These are phyloP conservation scores for Urostyla sp. DNA, from an alignment of 73 alveolate species.

Conservation along the genomic window DNA sequence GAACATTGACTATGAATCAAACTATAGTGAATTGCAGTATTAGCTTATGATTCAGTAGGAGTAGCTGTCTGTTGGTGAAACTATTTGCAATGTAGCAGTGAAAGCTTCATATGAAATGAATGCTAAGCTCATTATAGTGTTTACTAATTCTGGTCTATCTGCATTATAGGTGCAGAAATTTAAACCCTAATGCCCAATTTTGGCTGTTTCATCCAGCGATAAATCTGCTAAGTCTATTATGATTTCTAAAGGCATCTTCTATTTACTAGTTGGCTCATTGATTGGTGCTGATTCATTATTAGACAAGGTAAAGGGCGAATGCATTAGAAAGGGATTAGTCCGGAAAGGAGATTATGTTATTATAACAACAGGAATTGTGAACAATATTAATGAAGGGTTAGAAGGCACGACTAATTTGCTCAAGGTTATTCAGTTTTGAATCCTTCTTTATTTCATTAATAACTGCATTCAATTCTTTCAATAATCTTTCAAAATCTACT, in stretches of 20 bases:
- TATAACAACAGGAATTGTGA: conserved; percentile 41
- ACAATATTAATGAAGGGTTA: conserved; percentile 49
- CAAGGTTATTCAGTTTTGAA: conserved; percentile 34
- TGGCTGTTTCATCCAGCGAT: conserved; percentile 58
- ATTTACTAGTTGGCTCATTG: conserved; percentile 57
- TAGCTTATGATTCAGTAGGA: neutral
- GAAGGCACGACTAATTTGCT: conserved; percentile 50
- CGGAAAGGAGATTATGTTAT: conserved; percentile 47
- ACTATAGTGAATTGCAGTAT: conserved; percentile 18
- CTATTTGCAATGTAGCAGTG: conserved; percentile 77
- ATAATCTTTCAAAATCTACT: no score
- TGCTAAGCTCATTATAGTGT: conserved; percentile 58
- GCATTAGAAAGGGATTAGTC: conserved; percentile 9
- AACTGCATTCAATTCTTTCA: no score
- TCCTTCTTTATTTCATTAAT: no score
- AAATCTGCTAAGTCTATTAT: conserved; percentile 36
- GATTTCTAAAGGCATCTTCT: conserved; percentile 50
- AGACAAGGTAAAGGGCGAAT: conserved; percentile 37
- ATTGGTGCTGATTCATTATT: conserved; percentile 54
- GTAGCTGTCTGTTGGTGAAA: conserved; percentile 55
- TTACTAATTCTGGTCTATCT: conserved; percentile 42
- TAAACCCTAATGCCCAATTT: conserved; percentile 63
- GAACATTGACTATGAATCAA: conserved; percentile 52
- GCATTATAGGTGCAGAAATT: conserved; percentile 51
- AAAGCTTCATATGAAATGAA: conserved; percentile 66